A percentile compares a stretch with the other conserved stretches of the same genome.
These are phyloP conservation scores for Aspergillus oerlinghausenensis DNA, from an alignment of 2,329 filamentous ascomycete genomes.

Conservation along the genomic window DNA sequence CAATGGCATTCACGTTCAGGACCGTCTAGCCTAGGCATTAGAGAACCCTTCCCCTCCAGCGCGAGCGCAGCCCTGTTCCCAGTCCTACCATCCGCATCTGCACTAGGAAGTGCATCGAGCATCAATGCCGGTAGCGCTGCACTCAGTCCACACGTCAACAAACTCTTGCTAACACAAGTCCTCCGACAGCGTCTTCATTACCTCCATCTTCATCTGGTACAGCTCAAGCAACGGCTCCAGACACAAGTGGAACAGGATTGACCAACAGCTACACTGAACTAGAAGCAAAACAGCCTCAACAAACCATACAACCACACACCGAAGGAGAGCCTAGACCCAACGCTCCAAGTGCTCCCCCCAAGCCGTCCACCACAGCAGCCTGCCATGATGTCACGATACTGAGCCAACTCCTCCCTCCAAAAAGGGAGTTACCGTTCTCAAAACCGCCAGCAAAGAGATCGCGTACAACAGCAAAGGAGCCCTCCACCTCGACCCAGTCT, in stretches of 20 bases:
- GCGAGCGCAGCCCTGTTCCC: conserved; percentile 4
- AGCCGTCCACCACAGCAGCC: conserved; percentile 24
- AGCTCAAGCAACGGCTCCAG: background rate
- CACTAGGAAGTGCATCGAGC: background rate
- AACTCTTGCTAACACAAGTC: background rate
- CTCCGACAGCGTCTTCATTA: background rate
- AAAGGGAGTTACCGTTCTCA: conserved; percentile 38
- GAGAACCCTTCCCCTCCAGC: conserved; percentile 1
- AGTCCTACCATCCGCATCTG: conserved; percentile 4
- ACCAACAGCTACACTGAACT: background rate
- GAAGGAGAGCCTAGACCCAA: background rate
- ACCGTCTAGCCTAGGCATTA: conserved; percentile 5
- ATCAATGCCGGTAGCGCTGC: background rate
- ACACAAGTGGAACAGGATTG: background rate
- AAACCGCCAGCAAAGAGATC: conserved; percentile 22
- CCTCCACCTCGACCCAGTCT: background rate
- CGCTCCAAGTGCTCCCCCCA: background rate
- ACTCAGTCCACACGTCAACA: background rate
- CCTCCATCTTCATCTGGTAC: background rate
- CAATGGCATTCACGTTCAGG: conserved; percentile 20
- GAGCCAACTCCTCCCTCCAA: conserved; percentile 38
- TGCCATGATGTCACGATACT: conserved; percentile 26
- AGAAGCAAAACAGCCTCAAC: background rate
- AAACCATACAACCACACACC: background rate
- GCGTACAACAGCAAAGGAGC: background rate